Conservation (phyloP, 2,329 filamentous ascomycete genomes). For the Sordariomycetes sp. region DNA sequence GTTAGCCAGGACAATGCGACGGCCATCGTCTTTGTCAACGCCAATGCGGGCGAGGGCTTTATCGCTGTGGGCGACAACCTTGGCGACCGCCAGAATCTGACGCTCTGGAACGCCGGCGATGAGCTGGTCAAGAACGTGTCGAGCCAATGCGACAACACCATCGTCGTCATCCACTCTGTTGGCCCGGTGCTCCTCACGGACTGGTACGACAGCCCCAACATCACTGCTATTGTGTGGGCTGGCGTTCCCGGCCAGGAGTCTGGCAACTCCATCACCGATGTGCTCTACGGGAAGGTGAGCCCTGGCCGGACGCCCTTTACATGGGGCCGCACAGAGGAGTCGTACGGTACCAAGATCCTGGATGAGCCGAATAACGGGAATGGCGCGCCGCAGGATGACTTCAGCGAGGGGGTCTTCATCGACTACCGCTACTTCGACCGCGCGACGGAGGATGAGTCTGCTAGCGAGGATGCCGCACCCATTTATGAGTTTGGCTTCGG, state of each 20-base stretch:
- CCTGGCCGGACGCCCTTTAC: slow-evolving; percentile 76
- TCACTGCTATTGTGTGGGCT: slow-evolving; percentile 77
- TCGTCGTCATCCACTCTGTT: slow-evolving; percentile 81
- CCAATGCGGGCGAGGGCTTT: slow-evolving; percentile 77
- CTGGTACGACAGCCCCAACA: slow-evolving; percentile 65
- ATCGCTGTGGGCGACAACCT: slow-evolving; percentile 72
- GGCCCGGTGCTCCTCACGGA: slow-evolving; percentile 69
- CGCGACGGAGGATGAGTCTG: slow-evolving; percentile 22
- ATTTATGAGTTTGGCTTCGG: slow-evolving; percentile 77
- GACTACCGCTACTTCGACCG: slow-evolving; percentile 61
- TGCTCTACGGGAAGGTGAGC: slow-evolving; percentile 75
- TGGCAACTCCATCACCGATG: slow-evolving; percentile 66
- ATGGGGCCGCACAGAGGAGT: slow-evolving; percentile 55
- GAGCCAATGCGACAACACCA: slow-evolving; percentile 71
- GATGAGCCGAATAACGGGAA: slow-evolving; percentile 59
- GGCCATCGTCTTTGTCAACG: slow-evolving; percentile 82
- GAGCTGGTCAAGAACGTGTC: slow-evolving; percentile 72
- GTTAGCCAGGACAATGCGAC: slow-evolving; percentile 53
- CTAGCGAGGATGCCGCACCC: slow-evolving; percentile 41
- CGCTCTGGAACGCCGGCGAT: slow-evolving; percentile 77
- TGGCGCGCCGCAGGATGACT: slow-evolving; percentile 59
- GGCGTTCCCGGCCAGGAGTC: slow-evolving; percentile 76
- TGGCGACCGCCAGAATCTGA: slow-evolving; percentile 88
- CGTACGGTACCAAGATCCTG: slow-evolving; percentile 59
- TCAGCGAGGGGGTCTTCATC: slow-evolving; percentile 69